phyloP scores from a whole-genome alignment of 108 stramenopile species.

The Parietichytrium sp. region DNA sequence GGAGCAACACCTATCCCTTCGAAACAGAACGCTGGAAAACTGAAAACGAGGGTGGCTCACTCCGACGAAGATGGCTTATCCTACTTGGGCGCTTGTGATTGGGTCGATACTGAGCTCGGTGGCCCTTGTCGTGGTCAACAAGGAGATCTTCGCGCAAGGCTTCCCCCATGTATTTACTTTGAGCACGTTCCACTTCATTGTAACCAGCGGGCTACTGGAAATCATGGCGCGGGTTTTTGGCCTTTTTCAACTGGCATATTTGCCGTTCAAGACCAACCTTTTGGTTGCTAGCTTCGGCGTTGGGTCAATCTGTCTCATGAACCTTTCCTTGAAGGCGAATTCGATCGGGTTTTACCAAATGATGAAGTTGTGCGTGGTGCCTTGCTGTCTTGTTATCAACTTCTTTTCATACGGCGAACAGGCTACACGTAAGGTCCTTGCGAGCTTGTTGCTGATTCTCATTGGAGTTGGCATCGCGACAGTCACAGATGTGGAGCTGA shows the following conservation, averaged over 20 bases:
- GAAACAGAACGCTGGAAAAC: no score
- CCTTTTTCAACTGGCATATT: background rate
- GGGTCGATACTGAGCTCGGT: conserved; percentile 14
- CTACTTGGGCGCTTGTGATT: conserved; percentile 12
- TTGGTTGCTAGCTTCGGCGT: conserved; percentile 13
- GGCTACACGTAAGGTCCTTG: background rate
- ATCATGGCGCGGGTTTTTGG: conserved; percentile 6
- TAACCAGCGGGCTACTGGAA: background rate
- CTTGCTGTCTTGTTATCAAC: conserved; percentile 9
- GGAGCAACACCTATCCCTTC: no score
- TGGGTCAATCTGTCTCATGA: conserved; percentile 32
- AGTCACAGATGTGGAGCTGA: conserved; percentile 21
- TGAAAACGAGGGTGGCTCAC: background rate
- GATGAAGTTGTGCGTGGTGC: conserved; percentile 28
- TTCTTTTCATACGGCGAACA: background rate
- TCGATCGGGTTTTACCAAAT: conserved; percentile 25
- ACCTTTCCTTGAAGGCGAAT: conserved; percentile 18
- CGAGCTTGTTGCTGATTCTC: background rate
- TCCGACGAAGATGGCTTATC: background rate
- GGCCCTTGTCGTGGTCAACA: conserved; percentile 24
- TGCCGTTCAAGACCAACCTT: background rate
- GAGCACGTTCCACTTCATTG: conserved; percentile 29
- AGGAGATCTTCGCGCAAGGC: conserved; percentile 4
- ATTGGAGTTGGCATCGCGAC: conserved; percentile 25
- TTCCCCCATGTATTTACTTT: conserved; percentile 31